phyloP scores from a whole-genome alignment of 129 eudicot species.

The Logfia minima region DNA sequence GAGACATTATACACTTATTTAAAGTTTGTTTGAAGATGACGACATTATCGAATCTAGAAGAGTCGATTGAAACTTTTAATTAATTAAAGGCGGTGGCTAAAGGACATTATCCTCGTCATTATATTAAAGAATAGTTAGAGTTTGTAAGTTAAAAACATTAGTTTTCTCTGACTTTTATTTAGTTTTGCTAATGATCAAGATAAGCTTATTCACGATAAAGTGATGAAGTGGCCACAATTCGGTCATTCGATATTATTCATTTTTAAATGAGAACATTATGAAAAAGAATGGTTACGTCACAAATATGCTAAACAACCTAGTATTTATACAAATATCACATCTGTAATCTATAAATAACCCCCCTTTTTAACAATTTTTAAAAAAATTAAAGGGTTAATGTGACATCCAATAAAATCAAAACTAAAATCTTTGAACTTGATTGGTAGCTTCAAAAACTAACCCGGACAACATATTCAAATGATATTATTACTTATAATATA shows the following conservation, averaged over 20 bases:
- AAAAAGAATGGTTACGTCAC: no score
- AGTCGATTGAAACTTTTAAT: conserved; percentile 19
- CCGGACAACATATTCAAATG: no score
- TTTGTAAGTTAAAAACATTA: background rate
- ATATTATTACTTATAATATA: no score
- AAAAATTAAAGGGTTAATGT: no score
- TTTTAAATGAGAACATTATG: background rate
- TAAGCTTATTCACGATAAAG: conserved; percentile 30
- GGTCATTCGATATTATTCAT: conserved; percentile 17
- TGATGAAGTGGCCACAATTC: conserved; percentile 27
- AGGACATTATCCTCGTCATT: conserved; percentile 20
- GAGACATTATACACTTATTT: no score
- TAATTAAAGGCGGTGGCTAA: conserved; percentile 35
- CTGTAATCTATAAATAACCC: no score
- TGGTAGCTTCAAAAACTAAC: no score
- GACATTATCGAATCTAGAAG: conserved; percentile 20
- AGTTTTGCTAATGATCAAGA: conserved; percentile 17
- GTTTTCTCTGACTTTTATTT: conserved; percentile 14
- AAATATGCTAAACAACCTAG: no score
- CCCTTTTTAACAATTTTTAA: no score
- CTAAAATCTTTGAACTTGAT: no score
- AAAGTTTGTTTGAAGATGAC: background rate
- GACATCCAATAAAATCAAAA: no score
- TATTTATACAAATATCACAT: no score
- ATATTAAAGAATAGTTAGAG: conserved; percentile 15